Evolutionary conservation across 345 rosid genomes (phyloP).

Genomic region (Syzygium aromaticum): DNA sequence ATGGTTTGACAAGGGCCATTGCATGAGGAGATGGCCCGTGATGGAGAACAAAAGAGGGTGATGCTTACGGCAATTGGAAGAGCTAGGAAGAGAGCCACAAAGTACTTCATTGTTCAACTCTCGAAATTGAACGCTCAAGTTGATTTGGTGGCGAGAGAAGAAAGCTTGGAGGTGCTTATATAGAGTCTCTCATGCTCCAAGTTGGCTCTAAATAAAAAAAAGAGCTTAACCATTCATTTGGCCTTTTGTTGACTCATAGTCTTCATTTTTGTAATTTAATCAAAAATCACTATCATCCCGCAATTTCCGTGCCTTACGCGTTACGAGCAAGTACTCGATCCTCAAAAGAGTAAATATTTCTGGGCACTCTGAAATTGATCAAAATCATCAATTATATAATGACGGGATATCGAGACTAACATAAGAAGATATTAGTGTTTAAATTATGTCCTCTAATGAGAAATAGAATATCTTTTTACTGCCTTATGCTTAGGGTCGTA

Average conservation of each 20-base stretch:
- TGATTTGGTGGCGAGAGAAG: not conserved
- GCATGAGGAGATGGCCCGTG: slow-evolving; percentile 21
- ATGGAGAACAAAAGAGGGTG: not conserved
- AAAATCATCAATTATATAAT: not conserved
- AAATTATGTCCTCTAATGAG: no score
- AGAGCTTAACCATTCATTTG: not conserved
- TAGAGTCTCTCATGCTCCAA: not conserved
- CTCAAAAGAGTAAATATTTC: not conserved
- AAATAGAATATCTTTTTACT: not conserved
- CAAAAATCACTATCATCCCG: not conserved
- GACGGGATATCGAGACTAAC: not conserved
- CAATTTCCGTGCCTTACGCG: not conserved
- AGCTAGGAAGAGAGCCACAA: not conserved
- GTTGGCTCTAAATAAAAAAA: not conserved
- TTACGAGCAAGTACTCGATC: not conserved
- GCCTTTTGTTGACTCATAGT: not conserved
- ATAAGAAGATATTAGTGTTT: not conserved
- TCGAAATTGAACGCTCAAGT: not conserved
- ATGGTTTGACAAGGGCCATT: slow-evolving; percentile 21
- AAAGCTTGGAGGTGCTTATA: not conserved
- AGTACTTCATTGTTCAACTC: not conserved
- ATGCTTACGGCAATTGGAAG: not conserved
- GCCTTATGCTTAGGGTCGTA: not conserved
- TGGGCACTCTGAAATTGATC: not conserved
- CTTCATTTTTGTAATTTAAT: not conserved